Conservation (phyloP, 1,139 yeast genomes). For the Tardiomyces blankii region DNA sequence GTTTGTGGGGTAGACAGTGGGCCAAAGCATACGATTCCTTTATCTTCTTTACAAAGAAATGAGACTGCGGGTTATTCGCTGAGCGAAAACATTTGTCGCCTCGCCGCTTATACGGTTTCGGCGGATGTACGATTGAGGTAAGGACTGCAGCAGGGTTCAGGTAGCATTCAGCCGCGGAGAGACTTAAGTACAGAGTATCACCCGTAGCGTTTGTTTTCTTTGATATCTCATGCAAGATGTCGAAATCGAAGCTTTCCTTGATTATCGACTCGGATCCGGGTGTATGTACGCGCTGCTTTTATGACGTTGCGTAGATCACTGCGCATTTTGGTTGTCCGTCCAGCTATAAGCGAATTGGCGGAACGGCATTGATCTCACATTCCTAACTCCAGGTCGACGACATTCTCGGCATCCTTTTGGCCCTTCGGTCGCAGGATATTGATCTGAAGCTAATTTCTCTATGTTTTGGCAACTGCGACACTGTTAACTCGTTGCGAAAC, state of each 20-base stretch:
- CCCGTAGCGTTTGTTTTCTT: too few relatives aligned
- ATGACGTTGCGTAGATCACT: too few relatives aligned
- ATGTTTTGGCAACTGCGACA: slow-evolving; percentile 31
- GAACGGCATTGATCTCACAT: not conserved
- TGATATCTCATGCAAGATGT: not conserved
- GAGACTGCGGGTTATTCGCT: too few relatives aligned
- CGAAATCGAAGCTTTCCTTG: not conserved
- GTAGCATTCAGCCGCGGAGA: too few relatives aligned
- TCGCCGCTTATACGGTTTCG: too few relatives aligned
- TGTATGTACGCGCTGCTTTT: not conserved
- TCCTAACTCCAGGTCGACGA: slow-evolving; percentile 23
- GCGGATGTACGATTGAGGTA: too few relatives aligned
- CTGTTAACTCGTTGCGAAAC: slow-evolving; percentile 26
- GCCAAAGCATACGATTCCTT: too few relatives aligned
- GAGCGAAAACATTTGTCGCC: too few relatives aligned
- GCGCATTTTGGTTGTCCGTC: not conserved
- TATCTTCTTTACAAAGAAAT: too few relatives aligned
- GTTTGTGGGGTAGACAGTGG: too few relatives aligned
- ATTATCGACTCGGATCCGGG: not conserved
- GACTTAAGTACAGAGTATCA: too few relatives aligned
- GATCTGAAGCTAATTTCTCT: slow-evolving; percentile 29
- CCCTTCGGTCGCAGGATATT: slow-evolving; percentile 22
- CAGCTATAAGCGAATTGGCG: not conserved
- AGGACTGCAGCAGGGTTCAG: too few relatives aligned
- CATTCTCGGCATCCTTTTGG: slow-evolving; percentile 28